Base-by-base conservation (phyloP, 352 stramenopile species). In the Globisporangium recalcitrans region DNA sequence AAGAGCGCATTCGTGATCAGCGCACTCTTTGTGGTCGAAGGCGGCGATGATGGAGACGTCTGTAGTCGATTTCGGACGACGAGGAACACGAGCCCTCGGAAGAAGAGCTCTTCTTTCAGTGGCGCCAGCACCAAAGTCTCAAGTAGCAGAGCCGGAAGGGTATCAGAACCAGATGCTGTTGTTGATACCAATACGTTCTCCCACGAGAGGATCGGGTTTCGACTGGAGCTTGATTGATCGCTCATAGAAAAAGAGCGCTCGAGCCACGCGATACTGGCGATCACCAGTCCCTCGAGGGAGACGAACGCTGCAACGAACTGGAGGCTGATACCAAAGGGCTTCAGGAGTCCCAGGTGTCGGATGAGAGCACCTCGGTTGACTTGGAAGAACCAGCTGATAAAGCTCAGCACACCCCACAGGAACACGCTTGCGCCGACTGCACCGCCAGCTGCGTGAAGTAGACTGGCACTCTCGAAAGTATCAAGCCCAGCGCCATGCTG, bases 41-140 rank as follows among this genome's bases (percentile, higher is more conserved):
- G 22, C 9, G 46, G 1, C 19, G 16, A 14, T 40, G 60, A 57
- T 11, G 48, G 31, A 19, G 59, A 67, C 0, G 36, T 8, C 36
- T 64, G 59, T 2, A 80, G 53, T 7, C 82, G 74, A 53, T 88
- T 84, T 32, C 82, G 70, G 0, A 68, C 54, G 16, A 85, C 56
- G n/a, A 84, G 61, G 19, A 80, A 58, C 5, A 88, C 31, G n/a
- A 77, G 31, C 16, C 74, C 77, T 56, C 82, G 77, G 66, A 89
- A 91, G 51, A 87, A 84, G 2, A 91, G 63, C 55, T 91, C 82
- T 63, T 91, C 79, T 48, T 73, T 71, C 24, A 77, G 14, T 7
- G 82, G 79, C 44, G 65, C 70, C 6, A 87, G 58, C 4, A 87
- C 11, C 7, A 90, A 51, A 6, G 60, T 56, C 31, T 68, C 64